These are phyloP conservation scores for Colletotrichum tropicicola DNA, from an alignment of 2,329 filamentous ascomycete species.

Conservation along the genomic window DNA sequence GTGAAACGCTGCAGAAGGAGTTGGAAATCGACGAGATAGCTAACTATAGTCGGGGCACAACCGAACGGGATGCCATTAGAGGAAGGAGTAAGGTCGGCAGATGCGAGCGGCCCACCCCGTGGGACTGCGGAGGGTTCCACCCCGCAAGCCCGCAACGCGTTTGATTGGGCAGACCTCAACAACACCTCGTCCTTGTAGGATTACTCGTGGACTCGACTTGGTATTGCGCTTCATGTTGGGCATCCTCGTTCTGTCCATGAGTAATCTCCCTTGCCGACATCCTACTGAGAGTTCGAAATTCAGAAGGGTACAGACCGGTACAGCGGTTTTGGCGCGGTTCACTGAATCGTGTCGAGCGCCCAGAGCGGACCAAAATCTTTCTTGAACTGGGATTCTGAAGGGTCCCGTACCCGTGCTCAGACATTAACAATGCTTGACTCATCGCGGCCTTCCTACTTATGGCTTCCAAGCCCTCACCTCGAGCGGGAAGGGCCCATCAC, in stretches of 20 bases:
- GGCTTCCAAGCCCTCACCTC: no score
- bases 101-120: background rate
- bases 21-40: background rate
- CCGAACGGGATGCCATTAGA: background rate
- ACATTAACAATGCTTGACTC: no score
- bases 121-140: constrained; percentile 19
- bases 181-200: background rate
- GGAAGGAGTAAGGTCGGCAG: background rate
- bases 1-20: no score
- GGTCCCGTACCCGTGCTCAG: no score
- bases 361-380: no score
- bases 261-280: background rate
- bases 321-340: no score
- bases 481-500: no score
- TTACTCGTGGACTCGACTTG: background rate
- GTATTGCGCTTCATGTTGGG: background rate
- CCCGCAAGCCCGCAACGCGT: background rate
- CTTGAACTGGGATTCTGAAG: no score
- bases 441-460: no score
- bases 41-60: background rate
- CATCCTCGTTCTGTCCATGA: background rate
- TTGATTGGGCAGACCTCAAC: background rate
- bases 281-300: no score
- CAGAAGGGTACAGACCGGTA: no score
- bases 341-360: no score